Conservation (phyloP, 2,329 filamentous ascomycete species). For the Lachnellula cervina region DNA sequence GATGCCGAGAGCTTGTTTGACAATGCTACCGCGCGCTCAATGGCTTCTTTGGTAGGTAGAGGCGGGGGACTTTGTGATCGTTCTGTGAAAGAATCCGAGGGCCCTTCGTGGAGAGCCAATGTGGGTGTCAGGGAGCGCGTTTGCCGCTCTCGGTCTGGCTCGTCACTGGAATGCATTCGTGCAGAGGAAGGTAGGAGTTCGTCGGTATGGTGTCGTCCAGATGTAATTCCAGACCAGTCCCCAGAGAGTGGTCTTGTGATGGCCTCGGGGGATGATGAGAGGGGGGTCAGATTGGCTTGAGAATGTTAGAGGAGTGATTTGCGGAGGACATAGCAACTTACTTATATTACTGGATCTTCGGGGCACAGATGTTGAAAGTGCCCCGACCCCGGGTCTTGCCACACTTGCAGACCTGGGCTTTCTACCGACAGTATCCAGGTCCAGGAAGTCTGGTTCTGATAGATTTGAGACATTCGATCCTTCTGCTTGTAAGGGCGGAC, state of each 20-base stretch:
- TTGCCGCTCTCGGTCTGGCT: slow-evolving; percentile 33
- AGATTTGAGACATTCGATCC: slow-evolving; percentile 42
- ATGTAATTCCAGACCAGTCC: slow-evolving; percentile 43
- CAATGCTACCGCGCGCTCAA: slow-evolving; percentile 76
- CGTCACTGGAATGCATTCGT: slow-evolving; percentile 31
- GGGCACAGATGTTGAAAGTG: slow-evolving; percentile 35
- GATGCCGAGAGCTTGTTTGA: slow-evolving; percentile 83
- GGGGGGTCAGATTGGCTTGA: slow-evolving; percentile 41
- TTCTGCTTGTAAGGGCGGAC: slow-evolving; percentile 61
- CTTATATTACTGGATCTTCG: slow-evolving; percentile 30
- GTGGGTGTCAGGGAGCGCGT: slow-evolving; percentile 37
- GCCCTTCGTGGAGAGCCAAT: slow-evolving; percentile 24
- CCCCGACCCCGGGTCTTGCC: slow-evolving; percentile 41
- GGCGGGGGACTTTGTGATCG: slow-evolving; percentile 75
- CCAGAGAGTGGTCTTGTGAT: slow-evolving; percentile 43
- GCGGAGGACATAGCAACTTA: slow-evolving; percentile 15
- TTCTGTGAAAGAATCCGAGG: slow-evolving; percentile 36
- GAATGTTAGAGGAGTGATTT: slow-evolving; percentile 15
- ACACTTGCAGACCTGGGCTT: slow-evolving; percentile 40
- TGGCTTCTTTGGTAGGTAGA: slow-evolving; percentile 66
- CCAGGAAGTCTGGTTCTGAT: slow-evolving; percentile 65
- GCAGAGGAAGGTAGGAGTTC: slow-evolving; percentile 47
- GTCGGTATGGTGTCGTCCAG: slow-evolving; percentile 47
- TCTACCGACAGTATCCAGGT: slow-evolving; percentile 43
- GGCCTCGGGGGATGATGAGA: slow-evolving; percentile 49